Conservation (phyloP, 495 filamentous ascomycete species). For the Trichoderma orchidacearum region DNA sequence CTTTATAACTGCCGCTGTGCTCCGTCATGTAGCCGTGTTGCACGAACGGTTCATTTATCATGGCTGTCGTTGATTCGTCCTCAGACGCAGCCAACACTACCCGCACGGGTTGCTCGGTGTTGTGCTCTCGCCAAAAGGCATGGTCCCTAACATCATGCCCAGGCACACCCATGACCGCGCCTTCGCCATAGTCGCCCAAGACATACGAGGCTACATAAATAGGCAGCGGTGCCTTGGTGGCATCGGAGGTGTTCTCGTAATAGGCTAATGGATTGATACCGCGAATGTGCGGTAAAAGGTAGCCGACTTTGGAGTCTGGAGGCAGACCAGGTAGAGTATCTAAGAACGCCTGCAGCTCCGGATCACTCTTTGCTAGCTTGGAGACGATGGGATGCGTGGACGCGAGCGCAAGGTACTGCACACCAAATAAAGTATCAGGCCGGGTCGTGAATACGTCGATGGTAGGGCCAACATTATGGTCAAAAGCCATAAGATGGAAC, state of each 20-base stretch:
- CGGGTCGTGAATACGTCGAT: slow-evolving; percentile 76
- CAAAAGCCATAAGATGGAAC: slow-evolving; percentile 41
- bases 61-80: slow-evolving; percentile 24
- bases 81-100: slow-evolving; percentile 39
- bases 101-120: slow-evolving; percentile 32
- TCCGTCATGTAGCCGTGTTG: slow-evolving; percentile 52
- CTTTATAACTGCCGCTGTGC: slow-evolving; percentile 44
- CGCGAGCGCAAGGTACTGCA: slow-evolving; percentile 73
- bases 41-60: slow-evolving; percentile 35
- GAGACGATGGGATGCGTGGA: slow-evolving; percentile 58
- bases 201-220: slow-evolving; percentile 79
- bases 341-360: slow-evolving; percentile 52
- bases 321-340: slow-evolving; percentile 45
- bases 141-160: slow-evolving; percentile 69
- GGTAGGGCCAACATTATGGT: slow-evolving; percentile 18
- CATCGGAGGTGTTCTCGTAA: slow-evolving; percentile 32
- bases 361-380: slow-evolving; percentile 41
- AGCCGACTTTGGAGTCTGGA: slow-evolving; percentile 63
- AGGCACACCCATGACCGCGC: slow-evolving; percentile 85
- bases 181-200: slow-evolving; percentile 75
- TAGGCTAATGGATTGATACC: slow-evolving; percentile 55
- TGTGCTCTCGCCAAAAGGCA: slow-evolving; percentile 65
- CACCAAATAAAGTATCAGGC: slow-evolving; percentile 71
- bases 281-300: slow-evolving; percentile 42
- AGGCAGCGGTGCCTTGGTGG: slow-evolving; percentile 43